Conservation (phyloP, 306 rosid species). For the Sesbania bispinosa region DNA sequence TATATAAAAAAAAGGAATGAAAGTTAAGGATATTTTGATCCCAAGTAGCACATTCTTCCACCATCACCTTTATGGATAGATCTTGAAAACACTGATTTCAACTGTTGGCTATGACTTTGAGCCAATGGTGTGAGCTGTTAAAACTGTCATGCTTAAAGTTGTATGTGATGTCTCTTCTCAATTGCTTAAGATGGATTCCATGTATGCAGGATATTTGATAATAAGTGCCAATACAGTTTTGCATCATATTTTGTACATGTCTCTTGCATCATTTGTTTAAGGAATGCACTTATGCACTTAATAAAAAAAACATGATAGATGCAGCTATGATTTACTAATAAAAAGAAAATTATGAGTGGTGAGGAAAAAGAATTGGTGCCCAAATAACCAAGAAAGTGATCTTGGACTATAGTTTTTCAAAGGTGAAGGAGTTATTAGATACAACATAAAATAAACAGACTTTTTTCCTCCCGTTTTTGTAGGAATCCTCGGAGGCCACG, state of each 20-base stretch:
- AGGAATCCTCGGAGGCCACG: constrained; percentile 67
- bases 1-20: background rate
- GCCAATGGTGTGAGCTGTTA: background rate
- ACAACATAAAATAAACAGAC: background rate
- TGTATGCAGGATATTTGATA: background rate
- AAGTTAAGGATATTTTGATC: background rate
- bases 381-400: background rate
- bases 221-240: background rate
- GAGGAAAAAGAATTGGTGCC: background rate
- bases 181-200: background rate
- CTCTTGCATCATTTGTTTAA: background rate
- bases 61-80: background rate
- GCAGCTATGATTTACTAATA: background rate
- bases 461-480: background rate
- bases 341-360: background rate
- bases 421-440: background rate
- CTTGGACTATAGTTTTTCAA: background rate
- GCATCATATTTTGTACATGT: background rate
- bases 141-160: background rate
- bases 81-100: background rate
- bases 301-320: background rate
- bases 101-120: background rate
- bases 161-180: background rate
- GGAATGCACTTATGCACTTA: background rate
- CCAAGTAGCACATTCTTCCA: background rate